Conservation (phyloP, 2,329 filamentous ascomycete genomes). For the Monilinia fructigena region DNA sequence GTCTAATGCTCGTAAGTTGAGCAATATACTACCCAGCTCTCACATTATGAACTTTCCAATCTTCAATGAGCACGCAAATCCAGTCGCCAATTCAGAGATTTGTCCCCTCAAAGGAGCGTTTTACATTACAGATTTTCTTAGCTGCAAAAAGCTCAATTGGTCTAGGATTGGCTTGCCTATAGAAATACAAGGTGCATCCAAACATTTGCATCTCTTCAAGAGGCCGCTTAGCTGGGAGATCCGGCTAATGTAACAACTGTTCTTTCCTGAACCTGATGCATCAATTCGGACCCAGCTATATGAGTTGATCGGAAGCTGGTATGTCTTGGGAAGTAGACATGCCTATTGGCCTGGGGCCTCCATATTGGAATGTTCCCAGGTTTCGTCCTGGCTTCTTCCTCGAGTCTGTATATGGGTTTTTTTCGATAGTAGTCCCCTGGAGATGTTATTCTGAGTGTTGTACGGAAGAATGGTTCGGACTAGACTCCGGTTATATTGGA, state of each 20-base stretch:
- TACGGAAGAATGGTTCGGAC: too few relatives aligned
- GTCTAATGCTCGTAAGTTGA: not conserved
- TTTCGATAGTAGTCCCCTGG: not conserved
- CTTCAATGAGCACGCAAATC: not conserved
- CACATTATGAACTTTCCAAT: not conserved
- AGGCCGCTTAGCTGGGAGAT: not conserved
- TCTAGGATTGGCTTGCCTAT: conserved; percentile 3
- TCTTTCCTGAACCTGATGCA: too few relatives aligned
- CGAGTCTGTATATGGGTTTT: not conserved
- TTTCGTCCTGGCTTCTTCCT: not conserved
- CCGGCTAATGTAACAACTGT: not conserved
- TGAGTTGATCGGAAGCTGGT: not conserved
- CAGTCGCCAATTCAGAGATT: not conserved
- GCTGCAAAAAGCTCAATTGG: not conserved
- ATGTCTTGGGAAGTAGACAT: not conserved
- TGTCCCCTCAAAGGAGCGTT: not conserved
- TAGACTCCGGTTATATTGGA: too few relatives aligned
- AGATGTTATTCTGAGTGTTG: not conserved
- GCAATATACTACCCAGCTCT: not conserved
- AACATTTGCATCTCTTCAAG: not conserved
- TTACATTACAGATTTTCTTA: not conserved
- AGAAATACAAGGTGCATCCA: not conserved
- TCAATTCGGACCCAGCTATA: not conserved
- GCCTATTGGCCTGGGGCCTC: not conserved
- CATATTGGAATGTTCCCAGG: not conserved